These are phyloP conservation scores for Fusarium sp. DNA, from an alignment of 2,329 filamentous ascomycete species.

Conservation along the genomic window DNA sequence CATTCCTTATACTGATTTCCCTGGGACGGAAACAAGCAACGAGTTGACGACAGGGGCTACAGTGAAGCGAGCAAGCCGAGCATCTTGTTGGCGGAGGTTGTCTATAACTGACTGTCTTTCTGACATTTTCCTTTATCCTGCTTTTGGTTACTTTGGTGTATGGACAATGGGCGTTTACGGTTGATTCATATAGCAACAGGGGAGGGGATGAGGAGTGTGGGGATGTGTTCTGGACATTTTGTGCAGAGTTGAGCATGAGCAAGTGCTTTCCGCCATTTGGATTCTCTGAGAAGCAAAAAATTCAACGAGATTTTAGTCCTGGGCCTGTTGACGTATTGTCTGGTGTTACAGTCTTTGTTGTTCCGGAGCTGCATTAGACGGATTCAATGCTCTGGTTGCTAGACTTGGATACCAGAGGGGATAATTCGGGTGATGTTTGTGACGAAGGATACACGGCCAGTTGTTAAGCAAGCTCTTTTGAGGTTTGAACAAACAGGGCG, in stretches of 20 bases:
- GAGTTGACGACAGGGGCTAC: conserved; percentile 5
- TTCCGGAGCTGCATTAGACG: no score
- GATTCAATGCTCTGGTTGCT: not conserved
- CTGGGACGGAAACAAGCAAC: conserved; percentile 13
- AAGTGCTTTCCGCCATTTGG: not conserved
- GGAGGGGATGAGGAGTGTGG: conserved; percentile 19
- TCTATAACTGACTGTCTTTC: conserved; percentile 22
- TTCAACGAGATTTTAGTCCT: not conserved
- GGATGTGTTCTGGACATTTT: conserved; percentile 1
- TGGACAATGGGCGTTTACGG: conserved; percentile 31
- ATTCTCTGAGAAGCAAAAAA: not conserved
- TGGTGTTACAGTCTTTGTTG: no score
- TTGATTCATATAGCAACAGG: conserved; percentile 32
- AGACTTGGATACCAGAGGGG: not conserved
- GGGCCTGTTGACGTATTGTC: no score
- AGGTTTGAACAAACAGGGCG: not conserved
- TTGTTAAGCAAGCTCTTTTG: conserved; percentile 1
- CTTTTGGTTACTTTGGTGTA: conserved; percentile 8
- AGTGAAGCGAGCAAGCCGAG: not conserved
- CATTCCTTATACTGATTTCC: conserved; percentile 13
- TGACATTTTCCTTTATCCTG: conserved; percentile 18
- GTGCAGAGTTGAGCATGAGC: conserved; percentile 2
- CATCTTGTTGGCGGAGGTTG: conserved; percentile 5
- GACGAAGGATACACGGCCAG: not conserved
- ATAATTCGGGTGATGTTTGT: not conserved